Base-by-base conservation (phyloP, 345 rosid genomes). In the Ricinus communis region DNA sequence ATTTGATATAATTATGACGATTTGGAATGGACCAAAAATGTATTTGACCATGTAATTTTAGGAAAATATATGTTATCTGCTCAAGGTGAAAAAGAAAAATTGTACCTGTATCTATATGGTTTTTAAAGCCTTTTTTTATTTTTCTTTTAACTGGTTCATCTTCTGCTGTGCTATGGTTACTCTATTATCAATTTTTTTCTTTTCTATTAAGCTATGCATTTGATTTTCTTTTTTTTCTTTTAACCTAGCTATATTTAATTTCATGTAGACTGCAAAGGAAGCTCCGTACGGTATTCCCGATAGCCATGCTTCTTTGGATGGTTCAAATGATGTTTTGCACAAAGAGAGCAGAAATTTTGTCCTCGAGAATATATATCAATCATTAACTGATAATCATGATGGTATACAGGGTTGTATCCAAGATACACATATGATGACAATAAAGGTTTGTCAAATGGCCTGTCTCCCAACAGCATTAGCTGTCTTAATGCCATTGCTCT, bases 391-490 rank as follows among this genome's bases (percentile, higher is more conserved):
- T 62, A 84, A 78, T 15, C 81, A 80, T 18, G 83, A 86, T 60
- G 88, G 89, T 63, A 59, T 90, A 55, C 73, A 63, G 56, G 55
- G 73, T 57, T 86, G 88, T 79, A 78, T 90, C 60, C 79, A 36
- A 40, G 86, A 85, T 74, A 85, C 86, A 43, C 82, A 82, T 74
- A 41, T 65, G 25, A 67, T 73, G 64, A 64, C 56, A 68, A 70
- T 72, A 62, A 81, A 84, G 92, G 87, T 86, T 49, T 74, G 70
- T 59, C 30, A 55, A 60, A 14, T 36, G 45, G 24, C 19, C 46
- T 41, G 36, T 30, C 52, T 38, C 38, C 9, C 68, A 24, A 19
- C 59, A 31, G 24, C 36, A 58, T 46, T 54, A 24, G 74, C 46
- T 28, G 15, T 60, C 38, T 64, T 47, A 11, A 12, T 0, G n/a